Evolutionary conservation across 2,329 filamentous ascomycete species (phyloP).

Genomic region (Tolypocladium nubicola): DNA sequence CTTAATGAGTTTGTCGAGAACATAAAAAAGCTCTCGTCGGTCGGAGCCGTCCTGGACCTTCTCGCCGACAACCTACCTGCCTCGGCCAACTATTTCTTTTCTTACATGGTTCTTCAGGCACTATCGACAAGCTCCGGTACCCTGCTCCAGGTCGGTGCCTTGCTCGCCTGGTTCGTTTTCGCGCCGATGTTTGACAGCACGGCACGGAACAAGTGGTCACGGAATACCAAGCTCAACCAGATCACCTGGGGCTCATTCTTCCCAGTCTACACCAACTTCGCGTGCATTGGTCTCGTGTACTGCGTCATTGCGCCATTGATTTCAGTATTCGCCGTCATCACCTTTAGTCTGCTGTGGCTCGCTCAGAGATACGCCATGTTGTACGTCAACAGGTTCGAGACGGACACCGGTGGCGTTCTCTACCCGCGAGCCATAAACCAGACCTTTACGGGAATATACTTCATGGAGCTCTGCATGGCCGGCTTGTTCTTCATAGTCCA

Average conservation of each 20-base stretch:
- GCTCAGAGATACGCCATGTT: conserved; percentile 96
- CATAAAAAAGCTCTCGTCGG: conserved; percentile 34
- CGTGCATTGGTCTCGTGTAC: conserved; percentile 85
- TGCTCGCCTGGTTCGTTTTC: conserved; percentile 73
- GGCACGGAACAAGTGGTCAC: conserved; percentile 67
- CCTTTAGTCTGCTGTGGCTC: conserved; percentile 84
- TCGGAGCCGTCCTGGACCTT: conserved; percentile 56
- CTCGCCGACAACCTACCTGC: conserved; percentile 73
- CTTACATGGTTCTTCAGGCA: conserved; percentile 93
- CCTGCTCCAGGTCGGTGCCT: conserved; percentile 68
- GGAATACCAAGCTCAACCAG: conserved; percentile 67
- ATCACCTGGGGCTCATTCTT: conserved; percentile 92
- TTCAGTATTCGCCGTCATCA: conserved; percentile 84
- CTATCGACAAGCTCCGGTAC: conserved; percentile 85
- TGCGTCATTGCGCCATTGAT: conserved; percentile 84
- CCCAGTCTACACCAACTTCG: conserved; percentile 92
- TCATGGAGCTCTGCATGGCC: conserved; percentile 85
- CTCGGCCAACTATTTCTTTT: conserved; percentile 95
- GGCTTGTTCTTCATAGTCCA: conserved; percentile 77
- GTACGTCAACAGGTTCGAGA: conserved; percentile 81
- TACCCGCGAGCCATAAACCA: conserved; percentile 93
- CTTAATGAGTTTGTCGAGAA: conserved; percentile 52
- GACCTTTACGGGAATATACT: conserved; percentile 86
- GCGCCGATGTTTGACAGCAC: conserved; percentile 78
- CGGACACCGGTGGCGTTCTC: conserved; percentile 84